A percentile compares a stretch with the other conserved stretches of the same genome.
phyloP scores from a whole-genome alignment of 2,329 filamentous ascomycete genomes.

The Pyricularia grisea region DNA sequence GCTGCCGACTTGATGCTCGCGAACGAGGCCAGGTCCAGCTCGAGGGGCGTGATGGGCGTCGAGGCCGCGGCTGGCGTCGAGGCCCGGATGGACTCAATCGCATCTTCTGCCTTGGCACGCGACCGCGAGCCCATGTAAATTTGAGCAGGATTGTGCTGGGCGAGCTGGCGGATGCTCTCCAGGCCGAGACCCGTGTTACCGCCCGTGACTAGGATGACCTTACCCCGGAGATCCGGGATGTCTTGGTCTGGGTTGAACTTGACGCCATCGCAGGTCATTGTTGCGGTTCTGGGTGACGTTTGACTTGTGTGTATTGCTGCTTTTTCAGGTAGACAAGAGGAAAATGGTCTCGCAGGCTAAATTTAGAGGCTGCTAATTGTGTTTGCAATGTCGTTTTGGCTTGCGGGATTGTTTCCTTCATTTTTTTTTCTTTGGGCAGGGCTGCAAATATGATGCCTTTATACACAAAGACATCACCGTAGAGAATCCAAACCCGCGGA shows the following conservation, averaged over 20 bases:
- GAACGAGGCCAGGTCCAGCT: slow-evolving; percentile 34
- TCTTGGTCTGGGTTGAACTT: slow-evolving; percentile 22
- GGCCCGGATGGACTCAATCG: slow-evolving; percentile 25
- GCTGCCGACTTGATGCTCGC: slow-evolving; percentile 31
- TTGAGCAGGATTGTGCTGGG: slow-evolving; percentile 23
- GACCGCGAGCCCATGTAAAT: slow-evolving; percentile 26
- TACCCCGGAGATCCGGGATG: slow-evolving; percentile 27
- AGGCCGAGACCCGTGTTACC: slow-evolving; percentile 39
- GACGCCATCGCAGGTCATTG: neutral
- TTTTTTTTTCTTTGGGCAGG: neutral
- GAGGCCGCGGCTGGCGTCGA: slow-evolving; percentile 16
- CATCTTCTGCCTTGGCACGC: slow-evolving; percentile 23
- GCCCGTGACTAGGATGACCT: slow-evolving; percentile 37
- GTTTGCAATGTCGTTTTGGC: neutral
- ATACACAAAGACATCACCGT: neutral
- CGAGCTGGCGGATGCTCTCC: slow-evolving; percentile 30
- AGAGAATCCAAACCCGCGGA: neutral
- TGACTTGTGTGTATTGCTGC: neutral
- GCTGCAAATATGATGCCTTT: neutral
- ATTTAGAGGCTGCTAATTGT: neutral
- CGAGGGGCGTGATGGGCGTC: slow-evolving; percentile 20
- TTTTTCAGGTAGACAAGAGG: neutral
- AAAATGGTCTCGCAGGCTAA: neutral
- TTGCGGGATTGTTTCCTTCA: neutral
- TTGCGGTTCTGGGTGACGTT: neutral